phyloP scores from a whole-genome alignment of 805 yeast species.

The Candida adriatica region DNA sequence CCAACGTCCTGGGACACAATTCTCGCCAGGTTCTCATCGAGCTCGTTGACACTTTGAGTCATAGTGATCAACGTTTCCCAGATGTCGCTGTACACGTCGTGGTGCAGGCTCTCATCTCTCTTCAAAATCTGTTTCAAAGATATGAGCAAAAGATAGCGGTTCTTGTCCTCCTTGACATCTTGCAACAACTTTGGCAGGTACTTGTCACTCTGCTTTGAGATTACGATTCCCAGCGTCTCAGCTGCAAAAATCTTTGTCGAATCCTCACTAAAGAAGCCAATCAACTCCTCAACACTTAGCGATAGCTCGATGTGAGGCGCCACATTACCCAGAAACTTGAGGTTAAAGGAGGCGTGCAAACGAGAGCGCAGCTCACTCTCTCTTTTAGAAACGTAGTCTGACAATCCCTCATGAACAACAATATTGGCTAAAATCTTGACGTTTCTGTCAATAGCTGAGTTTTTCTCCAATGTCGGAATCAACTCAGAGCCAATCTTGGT shows the following conservation, averaged over 20 bases:
- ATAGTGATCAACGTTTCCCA: slow-evolving; percentile 22
- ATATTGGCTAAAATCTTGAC: slow-evolving; percentile 21
- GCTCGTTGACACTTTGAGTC: slow-evolving; percentile 5
- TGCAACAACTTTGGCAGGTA: slow-evolving; percentile 34
- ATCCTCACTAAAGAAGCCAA: slow-evolving; percentile 29
- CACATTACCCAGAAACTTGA: slow-evolving; percentile 43
- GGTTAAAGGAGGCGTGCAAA: slow-evolving; percentile 26
- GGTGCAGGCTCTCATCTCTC: slow-evolving; percentile 14
- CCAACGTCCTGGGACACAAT: slow-evolving; percentile 21
- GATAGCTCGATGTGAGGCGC: slow-evolving; percentile 31
- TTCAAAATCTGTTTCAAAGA: slow-evolving; percentile 27
- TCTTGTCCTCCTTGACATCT: slow-evolving; percentile 19
- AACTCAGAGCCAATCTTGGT: slow-evolving; percentile 21
- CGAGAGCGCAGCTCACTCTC: slow-evolving; percentile 15
- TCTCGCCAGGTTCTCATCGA: slow-evolving; percentile 20
- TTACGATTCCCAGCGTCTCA: slow-evolving; percentile 44
- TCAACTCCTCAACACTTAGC: slow-evolving; percentile 31
- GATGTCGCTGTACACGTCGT: slow-evolving; percentile 21
- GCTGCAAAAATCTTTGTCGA: slow-evolving; percentile 41
- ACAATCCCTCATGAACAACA: slow-evolving; percentile 19
- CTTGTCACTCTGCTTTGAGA: slow-evolving; percentile 31
- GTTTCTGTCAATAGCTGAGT: slow-evolving; percentile 14
- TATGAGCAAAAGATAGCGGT: slow-evolving; percentile 23
- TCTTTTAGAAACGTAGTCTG: slow-evolving; percentile 16
- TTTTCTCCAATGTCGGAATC: slow-evolving; percentile 20